These are phyloP conservation scores for Cyberlindnera veronae DNA, from an alignment of 805 yeast species.

Conservation along the genomic window DNA sequence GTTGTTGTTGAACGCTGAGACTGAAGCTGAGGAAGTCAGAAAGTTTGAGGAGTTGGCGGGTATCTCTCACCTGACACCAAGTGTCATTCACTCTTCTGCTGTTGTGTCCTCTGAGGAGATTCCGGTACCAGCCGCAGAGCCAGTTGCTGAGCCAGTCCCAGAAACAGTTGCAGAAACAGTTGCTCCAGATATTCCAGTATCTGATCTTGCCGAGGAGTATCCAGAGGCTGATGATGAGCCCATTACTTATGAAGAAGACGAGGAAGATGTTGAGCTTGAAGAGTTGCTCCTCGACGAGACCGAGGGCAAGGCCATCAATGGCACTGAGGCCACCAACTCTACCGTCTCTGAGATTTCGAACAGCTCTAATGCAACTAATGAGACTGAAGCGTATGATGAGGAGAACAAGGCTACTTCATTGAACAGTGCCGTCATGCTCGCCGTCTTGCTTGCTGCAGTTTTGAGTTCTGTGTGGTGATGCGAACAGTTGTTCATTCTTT, in stretches of 20 bases:
- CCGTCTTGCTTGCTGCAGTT: constrained; percentile 4
- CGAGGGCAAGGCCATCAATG: background rate
- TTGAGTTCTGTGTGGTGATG: constrained; percentile 9
- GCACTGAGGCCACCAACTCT: background rate
- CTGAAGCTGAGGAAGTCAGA: constrained; percentile 26
- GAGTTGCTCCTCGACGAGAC: constrained; percentile 15
- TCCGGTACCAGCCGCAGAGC: constrained; percentile 3
- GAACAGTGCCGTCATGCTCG: constrained; percentile 9
- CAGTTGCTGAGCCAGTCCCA: constrained; percentile 1
- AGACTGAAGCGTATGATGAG: constrained; percentile 5
- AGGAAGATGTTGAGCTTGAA: constrained; percentile 11
- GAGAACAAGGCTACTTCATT: constrained; percentile 9
- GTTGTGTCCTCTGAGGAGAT: constrained; percentile 1
- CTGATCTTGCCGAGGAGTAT: background rate
- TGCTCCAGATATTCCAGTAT: background rate
- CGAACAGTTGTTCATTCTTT: too few species aligned
- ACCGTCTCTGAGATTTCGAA: background rate
- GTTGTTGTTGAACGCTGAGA: constrained; percentile 25
- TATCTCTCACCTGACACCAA: too few species aligned
- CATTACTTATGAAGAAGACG: constrained; percentile 3
- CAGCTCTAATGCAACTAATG: constrained; percentile 2
- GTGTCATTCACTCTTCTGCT: constrained; percentile 1
- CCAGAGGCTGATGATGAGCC: constrained; percentile 2
- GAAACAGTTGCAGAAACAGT: constrained; percentile 8
- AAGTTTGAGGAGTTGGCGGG: constrained; percentile 27